phyloP scores from a whole-genome alignment of 2,329 filamentous ascomycete genomes.

The Colletotrichum destructivum region DNA sequence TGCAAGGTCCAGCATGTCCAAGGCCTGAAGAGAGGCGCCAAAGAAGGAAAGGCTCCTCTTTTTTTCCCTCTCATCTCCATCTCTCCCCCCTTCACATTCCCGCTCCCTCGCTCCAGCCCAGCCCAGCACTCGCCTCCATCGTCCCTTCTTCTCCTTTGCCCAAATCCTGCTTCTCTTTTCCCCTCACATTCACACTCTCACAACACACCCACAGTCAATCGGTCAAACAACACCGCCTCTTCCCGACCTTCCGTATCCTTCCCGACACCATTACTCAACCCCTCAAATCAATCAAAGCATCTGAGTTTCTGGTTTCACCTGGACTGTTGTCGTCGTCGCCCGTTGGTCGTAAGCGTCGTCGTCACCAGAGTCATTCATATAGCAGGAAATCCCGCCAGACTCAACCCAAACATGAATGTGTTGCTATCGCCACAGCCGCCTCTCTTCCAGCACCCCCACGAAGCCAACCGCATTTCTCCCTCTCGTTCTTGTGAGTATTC shows the following conservation, averaged over 20 bases:
- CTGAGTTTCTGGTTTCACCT: slow-evolving; percentile 34
- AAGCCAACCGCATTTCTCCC: slow-evolving; percentile 68
- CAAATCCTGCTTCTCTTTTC: slow-evolving; percentile 34
- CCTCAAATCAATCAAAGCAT: slow-evolving; percentile 9
- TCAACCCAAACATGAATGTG: slow-evolving; percentile 69
- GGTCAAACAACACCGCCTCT: background rate
- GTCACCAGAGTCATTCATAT: slow-evolving; percentile 38
- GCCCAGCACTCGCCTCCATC: slow-evolving; percentile 9
- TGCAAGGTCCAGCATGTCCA: slow-evolving; percentile 21
- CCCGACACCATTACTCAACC: slow-evolving; percentile 15
- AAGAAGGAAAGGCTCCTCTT: slow-evolving; percentile 36
- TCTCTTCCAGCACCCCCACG: slow-evolving; percentile 72
- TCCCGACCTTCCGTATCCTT: slow-evolving; percentile 3
- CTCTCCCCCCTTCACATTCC: slow-evolving; percentile 27
- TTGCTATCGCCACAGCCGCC: slow-evolving; percentile 73
- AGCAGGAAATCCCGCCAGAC: slow-evolving; percentile 11
- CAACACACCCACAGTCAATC: slow-evolving; percentile 23
- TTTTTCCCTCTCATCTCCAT: background rate
- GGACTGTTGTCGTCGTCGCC: slow-evolving; percentile 32
- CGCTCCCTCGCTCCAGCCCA: slow-evolving; percentile 27
- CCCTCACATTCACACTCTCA: slow-evolving; percentile 42
- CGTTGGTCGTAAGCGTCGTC: slow-evolving; percentile 38
- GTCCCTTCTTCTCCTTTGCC: slow-evolving; percentile 30
- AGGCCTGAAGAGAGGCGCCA: slow-evolving; percentile 9
- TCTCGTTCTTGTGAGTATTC: slow-evolving; percentile 68